Evolutionary conservation across 2,329 filamentous ascomycete genomes (phyloP), one percentile per base, ranked within the genome.

Genomic region (Penicillium sp.): DNA sequence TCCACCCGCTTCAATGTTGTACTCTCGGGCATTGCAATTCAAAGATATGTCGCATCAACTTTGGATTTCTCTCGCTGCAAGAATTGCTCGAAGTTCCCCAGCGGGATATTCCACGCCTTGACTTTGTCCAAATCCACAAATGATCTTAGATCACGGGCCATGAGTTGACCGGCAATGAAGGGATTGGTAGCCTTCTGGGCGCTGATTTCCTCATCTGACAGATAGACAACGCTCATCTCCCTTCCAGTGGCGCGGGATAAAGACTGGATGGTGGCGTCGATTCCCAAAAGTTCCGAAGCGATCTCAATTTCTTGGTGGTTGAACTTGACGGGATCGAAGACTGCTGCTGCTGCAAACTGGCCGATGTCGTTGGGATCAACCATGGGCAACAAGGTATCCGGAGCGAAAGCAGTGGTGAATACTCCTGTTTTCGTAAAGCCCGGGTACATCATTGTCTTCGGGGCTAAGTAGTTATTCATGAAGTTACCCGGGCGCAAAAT

Each of bases 401-500:
- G 37, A 38, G 37, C 9, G 37, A 38, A 38, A 19, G 37, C 37
- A 38, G 37, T 38, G n/a, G 37, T 19, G 8, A 38, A 38, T 38
- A 19, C 37, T n/a, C 37, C 37, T 4, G 37, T 38, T 19, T 38
- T 9, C n/a, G n/a, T 19, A n/a, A 38, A 38, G 37, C n/a, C 37
- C n/a, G 17, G 17, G n/a, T 38, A 38, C 37, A 38, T 38, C 37
- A 38, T 38, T n/a, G 37, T 19, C n/a, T 38, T 38, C 4, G 37
- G 37, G 37, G 9, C 10, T 9, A 38, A 12, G 59, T 78, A 80
- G 63, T 85, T 84, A 21, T 75, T 73, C 77, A 82, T 81, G 71
- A 85, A 84, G 62, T 74, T 77, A 1, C 77, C 79, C 0, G 80
- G 80, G 2, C 80, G 78, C 2, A 85, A 65, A 23, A 84, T 75